These are phyloP conservation scores for Hypoxylon fuscum DNA, from an alignment of 495 filamentous ascomycete species.

Conservation along the genomic window DNA sequence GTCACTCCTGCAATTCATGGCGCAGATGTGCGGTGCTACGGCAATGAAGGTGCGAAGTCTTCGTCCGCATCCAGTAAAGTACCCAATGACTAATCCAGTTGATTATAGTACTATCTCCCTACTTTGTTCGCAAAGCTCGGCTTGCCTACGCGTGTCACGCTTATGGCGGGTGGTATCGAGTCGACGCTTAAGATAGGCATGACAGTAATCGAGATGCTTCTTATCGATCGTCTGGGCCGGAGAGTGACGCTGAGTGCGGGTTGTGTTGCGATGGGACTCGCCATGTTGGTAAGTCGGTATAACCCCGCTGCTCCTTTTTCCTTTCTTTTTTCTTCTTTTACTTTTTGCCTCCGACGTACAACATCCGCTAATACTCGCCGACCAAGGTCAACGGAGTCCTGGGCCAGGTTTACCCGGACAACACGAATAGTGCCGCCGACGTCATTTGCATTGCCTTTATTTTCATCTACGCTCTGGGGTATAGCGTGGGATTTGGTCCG, in stretches of 20 bases:
- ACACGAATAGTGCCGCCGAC: slow-evolving; percentile 59
- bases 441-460: slow-evolving; percentile 63
- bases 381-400: slow-evolving; percentile 62
- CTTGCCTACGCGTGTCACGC: slow-evolving; percentile 51
- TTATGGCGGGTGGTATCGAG: slow-evolving; percentile 61
- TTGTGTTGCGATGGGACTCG: slow-evolving; percentile 56
- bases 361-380: not conserved
- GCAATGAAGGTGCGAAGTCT: too few species aligned
- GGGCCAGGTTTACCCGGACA: slow-evolving; percentile 60
- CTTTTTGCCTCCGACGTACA: not conserved
- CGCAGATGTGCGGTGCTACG: slow-evolving; percentile 61
- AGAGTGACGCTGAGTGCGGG: slow-evolving; percentile 54
- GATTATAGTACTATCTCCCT: slow-evolving; percentile 63
- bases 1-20: slow-evolving; percentile 61
- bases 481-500: slow-evolving; percentile 65
- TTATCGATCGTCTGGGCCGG: slow-evolving; percentile 60
- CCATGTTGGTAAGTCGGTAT: slow-evolving; percentile 52
- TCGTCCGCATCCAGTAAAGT: too few species aligned
- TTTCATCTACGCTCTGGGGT: slow-evolving; percentile 66
- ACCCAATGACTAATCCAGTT: too few species aligned
- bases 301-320: not conserved
- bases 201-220: slow-evolving; percentile 58
- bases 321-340: too few species aligned
- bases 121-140: slow-evolving; percentile 58
- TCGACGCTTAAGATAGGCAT: slow-evolving; percentile 61